Evolutionary conservation across 225 moss, liverwort and hornwort genomes (phyloP), one percentile per base, ranked within the genome.

Genomic region (Pleurozium schreberi): DNA sequence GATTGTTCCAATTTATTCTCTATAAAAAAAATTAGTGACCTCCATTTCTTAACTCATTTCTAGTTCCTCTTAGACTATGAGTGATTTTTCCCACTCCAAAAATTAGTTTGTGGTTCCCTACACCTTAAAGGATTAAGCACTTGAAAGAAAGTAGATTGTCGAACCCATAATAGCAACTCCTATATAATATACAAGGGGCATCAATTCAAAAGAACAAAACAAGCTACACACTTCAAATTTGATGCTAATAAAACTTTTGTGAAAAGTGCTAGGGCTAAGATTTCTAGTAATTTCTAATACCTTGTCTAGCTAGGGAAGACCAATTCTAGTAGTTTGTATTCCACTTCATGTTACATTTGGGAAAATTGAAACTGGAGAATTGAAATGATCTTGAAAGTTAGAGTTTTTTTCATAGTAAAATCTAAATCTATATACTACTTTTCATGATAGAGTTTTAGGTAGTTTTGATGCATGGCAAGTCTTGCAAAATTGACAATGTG

Each of bases 131-230:
- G 1, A 8, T 26, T 26, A n/a, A n/a, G n/a, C n/a, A n/a, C n/a
- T n/a, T n/a, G n/a, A 8, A 42, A 42, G 14, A 42, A 26, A 25
- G 8, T 4, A 42, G 5, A 42, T 5, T 69, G 0, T 69, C 40
- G 8, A 69, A 69, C 0, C 1, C 3, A 0, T 0, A 0, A 2
- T 68, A 13, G 4, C 21, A 69, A 38, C 12, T 40, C 25, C 3
- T 40, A 0, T 14, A 69, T 25, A 69, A 40, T n/a, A n/a, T n/a
- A n/a, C n/a, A 69, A 25, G 8, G 36, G 23, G 12, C n/a, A n/a
- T n/a, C 22, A 40, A 23, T 40, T 68, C 8, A 40, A 40, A 23
- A 69, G 17, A 66, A 6, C 1, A 66, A 66, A 68, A 23, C 4
- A 25, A 69, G 23, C 23, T 23, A 40, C 1, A 14, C 23, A 40